phyloP scores from a whole-genome alignment of 352 stramenopile species.

The Globisporangium okanoganense region DNA sequence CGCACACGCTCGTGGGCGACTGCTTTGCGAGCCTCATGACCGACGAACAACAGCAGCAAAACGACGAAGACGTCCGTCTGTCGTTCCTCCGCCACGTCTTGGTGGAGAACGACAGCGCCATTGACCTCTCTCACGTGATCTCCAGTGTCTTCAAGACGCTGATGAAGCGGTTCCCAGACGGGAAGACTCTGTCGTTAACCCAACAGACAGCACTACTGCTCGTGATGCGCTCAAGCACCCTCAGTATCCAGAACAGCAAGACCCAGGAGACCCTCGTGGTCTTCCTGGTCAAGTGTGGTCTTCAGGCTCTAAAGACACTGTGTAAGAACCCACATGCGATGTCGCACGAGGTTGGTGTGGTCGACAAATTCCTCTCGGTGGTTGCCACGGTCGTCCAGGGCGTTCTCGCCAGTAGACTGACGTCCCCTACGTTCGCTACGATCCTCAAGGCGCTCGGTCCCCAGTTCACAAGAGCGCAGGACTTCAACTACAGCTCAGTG shows the following conservation, averaged over 20 bases:
- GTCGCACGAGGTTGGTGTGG: background rate
- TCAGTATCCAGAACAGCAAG: conserved; percentile 3
- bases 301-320: conserved; percentile 10
- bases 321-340: background rate
- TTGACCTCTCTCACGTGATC: conserved; percentile 1
- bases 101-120: background rate
- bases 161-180: conserved; percentile 16
- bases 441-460: conserved; percentile 20
- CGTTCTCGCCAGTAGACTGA: background rate
- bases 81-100: conserved; percentile 19
- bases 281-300: conserved; percentile 16
- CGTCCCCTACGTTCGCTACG: background rate
- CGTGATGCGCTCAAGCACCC: conserved; percentile 21
- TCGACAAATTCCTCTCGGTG: conserved; percentile 1
- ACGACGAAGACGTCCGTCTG: background rate
- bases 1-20: conserved; percentile 7
- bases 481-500: conserved; percentile 14
- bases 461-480: conserved; percentile 20
- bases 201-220: conserved; percentile 38
- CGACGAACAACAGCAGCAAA: background rate
- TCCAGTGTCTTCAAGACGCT: conserved; percentile 26
- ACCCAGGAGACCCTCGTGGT: conserved; percentile 6
- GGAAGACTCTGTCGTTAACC: conserved; percentile 19
- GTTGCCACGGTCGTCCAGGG: conserved; percentile 7
- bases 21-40: conserved; percentile 10